Percentiles rank a stretch among this genome's conserved stretches.
Evolutionary conservation across 768 basidiomycete species (phyloP).

Genomic region (Porpolomopsis calyptriformis): DNA sequence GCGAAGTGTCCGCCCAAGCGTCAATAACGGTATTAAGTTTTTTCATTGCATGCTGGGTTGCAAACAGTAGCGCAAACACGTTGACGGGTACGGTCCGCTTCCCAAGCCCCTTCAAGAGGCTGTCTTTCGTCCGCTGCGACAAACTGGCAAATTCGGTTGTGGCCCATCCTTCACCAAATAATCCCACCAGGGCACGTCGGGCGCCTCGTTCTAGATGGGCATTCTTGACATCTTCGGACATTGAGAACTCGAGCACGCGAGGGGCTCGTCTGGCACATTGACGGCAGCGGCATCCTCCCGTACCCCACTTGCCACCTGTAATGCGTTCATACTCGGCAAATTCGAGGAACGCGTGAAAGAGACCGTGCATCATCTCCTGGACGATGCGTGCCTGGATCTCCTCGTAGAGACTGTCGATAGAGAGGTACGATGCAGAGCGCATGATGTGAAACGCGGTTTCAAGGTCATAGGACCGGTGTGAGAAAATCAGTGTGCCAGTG

Average conservation of each 20-base stretch:
- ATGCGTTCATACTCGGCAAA: constrained; percentile 71
- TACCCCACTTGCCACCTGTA: constrained; percentile 70
- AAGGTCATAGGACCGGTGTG: constrained; percentile 87
- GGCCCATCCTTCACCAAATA: constrained; percentile 88
- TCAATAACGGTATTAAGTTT: constrained; percentile 51
- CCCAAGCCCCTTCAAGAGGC: constrained; percentile 60
- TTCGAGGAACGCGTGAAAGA: constrained; percentile 74
- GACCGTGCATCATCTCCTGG: constrained; percentile 83
- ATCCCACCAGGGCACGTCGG: constrained; percentile 63
- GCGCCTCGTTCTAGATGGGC: constrained; percentile 58
- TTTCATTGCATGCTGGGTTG: constrained; percentile 48
- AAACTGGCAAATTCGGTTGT: constrained; percentile 69
- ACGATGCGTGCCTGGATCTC: constrained; percentile 79
- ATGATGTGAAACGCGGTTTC: constrained; percentile 85
- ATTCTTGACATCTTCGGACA: constrained; percentile 69
- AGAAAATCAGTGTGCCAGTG: constrained; percentile 88
- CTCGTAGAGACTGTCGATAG: constrained; percentile 56
- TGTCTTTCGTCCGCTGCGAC: constrained; percentile 52
- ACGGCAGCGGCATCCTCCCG: constrained; percentile 73
- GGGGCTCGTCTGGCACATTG: constrained; percentile 76
- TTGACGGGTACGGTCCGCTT: constrained; percentile 59
- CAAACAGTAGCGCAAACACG: constrained; percentile 57
- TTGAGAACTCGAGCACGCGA: constrained; percentile 73
- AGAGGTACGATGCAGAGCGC: constrained; percentile 72
- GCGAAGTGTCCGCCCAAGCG: constrained; percentile 56